phyloP scores from a whole-genome alignment of 208 protist genomes.

The Trypanosoma cruzi region DNA sequence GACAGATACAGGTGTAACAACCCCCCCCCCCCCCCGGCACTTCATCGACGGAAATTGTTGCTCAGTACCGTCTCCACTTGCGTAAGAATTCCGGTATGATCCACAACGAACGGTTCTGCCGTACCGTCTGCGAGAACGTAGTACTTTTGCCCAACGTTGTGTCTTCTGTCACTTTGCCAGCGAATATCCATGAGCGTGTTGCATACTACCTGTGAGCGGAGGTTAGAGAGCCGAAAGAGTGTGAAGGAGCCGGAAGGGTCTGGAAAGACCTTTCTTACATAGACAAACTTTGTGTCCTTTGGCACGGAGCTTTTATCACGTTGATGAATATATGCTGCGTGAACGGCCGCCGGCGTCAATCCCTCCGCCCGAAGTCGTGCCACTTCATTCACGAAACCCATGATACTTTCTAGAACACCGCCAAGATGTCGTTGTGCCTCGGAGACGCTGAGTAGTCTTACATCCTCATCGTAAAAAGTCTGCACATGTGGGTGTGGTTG shows the following conservation, averaged over 20 bases:
- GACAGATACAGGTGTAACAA: background rate
- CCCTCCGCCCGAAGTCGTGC: conserved; percentile 63
- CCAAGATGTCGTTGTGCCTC: conserved; percentile 79
- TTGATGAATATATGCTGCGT: conserved; percentile 83
- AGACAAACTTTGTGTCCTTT: conserved; percentile 87
- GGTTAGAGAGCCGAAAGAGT: conserved; percentile 86
- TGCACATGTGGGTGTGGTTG: conserved; percentile 88
- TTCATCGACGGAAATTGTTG: conserved; percentile 73
- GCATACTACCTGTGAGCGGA: conserved; percentile 87
- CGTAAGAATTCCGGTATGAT: conserved; percentile 77
- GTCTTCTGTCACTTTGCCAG: conserved; percentile 86
- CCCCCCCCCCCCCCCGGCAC: background rate
- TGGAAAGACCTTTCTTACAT: conserved; percentile 87
- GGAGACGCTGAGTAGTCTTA: conserved; percentile 59
- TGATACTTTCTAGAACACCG: conserved; percentile 73
- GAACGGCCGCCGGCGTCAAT: conserved; percentile 71
- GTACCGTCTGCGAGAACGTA: conserved; percentile 83
- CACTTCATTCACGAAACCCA: conserved; percentile 73
- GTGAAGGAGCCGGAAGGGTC: conserved; percentile 78
- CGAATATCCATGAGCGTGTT: conserved; percentile 87
- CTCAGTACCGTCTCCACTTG: conserved; percentile 80
- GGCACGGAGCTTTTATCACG: conserved; percentile 64
- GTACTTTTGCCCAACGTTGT: conserved; percentile 89
- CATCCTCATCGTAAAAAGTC: conserved; percentile 89
- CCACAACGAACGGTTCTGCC: conserved; percentile 81